phyloP scores from a whole-genome alignment of 2,329 filamentous ascomycete species.

The Juglanconis sp. region DNA sequence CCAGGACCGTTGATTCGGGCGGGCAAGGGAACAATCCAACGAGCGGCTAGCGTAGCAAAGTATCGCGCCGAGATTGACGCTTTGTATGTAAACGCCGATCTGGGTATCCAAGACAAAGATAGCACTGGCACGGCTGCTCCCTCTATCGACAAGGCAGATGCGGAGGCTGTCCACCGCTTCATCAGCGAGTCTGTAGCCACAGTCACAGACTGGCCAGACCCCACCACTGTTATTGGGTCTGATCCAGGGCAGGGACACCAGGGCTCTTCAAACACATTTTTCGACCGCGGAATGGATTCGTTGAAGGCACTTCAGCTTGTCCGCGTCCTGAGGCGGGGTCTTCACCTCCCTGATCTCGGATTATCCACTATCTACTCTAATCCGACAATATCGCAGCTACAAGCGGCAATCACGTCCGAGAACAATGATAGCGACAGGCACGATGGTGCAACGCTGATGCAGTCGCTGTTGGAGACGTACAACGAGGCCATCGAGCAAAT shows the following conservation, averaged over 20 bases:
- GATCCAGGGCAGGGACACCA: too few species aligned
- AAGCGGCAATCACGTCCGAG: slow-evolving; percentile 10
- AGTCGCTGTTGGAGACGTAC: not conserved
- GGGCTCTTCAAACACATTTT: slow-evolving; percentile 6
- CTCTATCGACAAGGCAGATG: not conserved
- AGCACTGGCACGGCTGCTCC: not conserved
- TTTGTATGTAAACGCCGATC: not conserved
- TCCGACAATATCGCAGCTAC: slow-evolving; percentile 20
- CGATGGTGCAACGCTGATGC: not conserved
- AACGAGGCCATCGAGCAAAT: not conserved
- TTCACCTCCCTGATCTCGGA: slow-evolving; percentile 6
- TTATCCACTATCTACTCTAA: slow-evolving; percentile 21
- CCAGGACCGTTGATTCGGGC: slow-evolving; percentile 37
- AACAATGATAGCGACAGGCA: not conserved
- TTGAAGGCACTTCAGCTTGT: slow-evolving; percentile 22
- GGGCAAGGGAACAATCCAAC: slow-evolving; percentile 34
- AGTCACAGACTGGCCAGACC: slow-evolving; percentile 1
- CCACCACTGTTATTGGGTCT: not conserved
- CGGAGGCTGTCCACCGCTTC: not conserved
- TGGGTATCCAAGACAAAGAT: not conserved
- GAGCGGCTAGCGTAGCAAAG: not conserved
- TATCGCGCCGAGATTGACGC: too few species aligned
- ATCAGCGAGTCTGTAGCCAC: not conserved
- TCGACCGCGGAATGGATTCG: slow-evolving; percentile 22
- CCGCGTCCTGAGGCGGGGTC: slow-evolving; percentile 9